These are phyloP conservation scores for Alternaria brassicicola DNA, from an alignment of 2,329 filamentous ascomycete genomes.

Conservation along the genomic window DNA sequence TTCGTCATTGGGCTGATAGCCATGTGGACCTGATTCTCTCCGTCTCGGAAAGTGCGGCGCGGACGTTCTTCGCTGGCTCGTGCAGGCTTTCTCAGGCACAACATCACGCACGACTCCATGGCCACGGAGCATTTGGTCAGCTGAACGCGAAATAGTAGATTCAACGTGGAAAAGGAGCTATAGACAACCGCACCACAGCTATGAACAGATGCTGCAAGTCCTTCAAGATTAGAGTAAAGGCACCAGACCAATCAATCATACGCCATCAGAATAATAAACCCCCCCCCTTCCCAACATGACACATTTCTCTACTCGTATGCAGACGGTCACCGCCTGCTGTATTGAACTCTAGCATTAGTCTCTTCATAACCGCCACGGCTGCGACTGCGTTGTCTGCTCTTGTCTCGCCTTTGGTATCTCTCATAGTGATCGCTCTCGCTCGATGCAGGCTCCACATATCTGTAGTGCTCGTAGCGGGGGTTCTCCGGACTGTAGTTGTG, in stretches of 20 bases:
- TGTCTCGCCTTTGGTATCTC: constrained; percentile 29
- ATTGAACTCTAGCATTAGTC: constrained; percentile 43
- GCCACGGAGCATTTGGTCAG: neutral
- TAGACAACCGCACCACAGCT: neutral
- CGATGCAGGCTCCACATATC: constrained; percentile 53
- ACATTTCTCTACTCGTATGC: neutral
- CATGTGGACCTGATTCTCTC: constrained; percentile 2
- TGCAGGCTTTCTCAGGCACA: constrained; percentile 2
- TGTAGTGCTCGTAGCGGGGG: constrained; percentile 53
- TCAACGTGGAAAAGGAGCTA: neutral
- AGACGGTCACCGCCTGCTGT: constrained; percentile 24
- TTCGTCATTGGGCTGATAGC: constrained; percentile 13
- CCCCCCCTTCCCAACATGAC: neutral
- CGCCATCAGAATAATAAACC: neutral
- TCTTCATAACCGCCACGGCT: constrained; percentile 40
- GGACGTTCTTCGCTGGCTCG: neutral
- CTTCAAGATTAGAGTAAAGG: neutral
- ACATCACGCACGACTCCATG: constrained; percentile 11
- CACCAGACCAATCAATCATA: neutral
- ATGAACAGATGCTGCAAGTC: neutral
- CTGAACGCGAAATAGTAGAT: neutral
- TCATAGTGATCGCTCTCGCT: constrained; percentile 39
- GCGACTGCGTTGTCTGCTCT: constrained; percentile 38
- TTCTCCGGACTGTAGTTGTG: constrained; percentile 43
- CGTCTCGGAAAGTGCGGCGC: constrained; percentile 6